Evolutionary conservation across 179 eudicot genomes (phyloP).

Genomic region (Dionaea muscipula): DNA sequence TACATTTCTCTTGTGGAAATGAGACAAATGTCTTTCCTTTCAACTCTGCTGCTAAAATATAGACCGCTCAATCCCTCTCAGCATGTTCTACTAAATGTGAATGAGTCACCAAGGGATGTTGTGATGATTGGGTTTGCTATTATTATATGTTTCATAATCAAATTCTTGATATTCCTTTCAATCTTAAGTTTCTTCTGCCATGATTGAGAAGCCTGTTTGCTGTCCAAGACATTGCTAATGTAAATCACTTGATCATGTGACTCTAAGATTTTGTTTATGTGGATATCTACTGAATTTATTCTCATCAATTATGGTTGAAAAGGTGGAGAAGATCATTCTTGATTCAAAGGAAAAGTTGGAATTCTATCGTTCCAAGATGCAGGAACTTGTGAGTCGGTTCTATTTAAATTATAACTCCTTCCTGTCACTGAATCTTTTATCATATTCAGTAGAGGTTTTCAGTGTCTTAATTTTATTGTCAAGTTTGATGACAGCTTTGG

Average conservation of each 20-base stretch:
- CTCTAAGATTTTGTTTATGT: background rate
- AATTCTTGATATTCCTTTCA: too few species aligned
- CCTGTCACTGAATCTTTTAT: background rate
- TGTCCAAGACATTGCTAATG: background rate
- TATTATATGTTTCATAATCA: too few species aligned
- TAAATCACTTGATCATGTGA: background rate
- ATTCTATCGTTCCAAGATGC: constrained; percentile 87
- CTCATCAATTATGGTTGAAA: constrained; percentile 40
- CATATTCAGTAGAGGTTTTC: background rate
- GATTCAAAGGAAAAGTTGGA: constrained; percentile 82
- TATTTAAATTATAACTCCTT: background rate
- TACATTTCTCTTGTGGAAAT: too few species aligned
- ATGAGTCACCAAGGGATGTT: too few species aligned
- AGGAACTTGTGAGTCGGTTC: constrained; percentile 74
- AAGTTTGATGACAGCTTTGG: too few species aligned
- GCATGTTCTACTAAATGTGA: too few species aligned
- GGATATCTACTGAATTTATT: constrained; percentile 4
- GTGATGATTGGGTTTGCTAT: too few species aligned
- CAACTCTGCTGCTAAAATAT: too few species aligned
- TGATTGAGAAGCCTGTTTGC: background rate
- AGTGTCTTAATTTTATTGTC: too few species aligned
- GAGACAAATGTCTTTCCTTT: too few species aligned
- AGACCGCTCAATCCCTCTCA: too few species aligned
- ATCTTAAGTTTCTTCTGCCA: too few species aligned
- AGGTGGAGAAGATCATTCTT: constrained; percentile 63